These are phyloP conservation scores for Thalassiosira delicatula DNA, from an alignment of 352 stramenopile species.

Conservation along the genomic window DNA sequence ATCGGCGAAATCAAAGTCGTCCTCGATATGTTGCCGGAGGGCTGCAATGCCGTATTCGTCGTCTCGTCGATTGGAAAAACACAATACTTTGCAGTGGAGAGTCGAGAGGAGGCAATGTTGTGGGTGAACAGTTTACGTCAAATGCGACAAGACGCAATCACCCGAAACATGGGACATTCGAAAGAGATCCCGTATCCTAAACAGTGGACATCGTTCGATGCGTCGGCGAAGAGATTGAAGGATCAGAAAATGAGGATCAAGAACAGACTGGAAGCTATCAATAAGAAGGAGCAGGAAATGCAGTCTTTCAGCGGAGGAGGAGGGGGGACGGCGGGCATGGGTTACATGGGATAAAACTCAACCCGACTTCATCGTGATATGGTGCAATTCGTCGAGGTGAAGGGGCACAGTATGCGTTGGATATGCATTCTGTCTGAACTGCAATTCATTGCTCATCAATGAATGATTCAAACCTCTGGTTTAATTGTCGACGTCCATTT, in stretches of 20 bases:
- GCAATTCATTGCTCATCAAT: no score
- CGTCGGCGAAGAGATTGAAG: slow-evolving; percentile 52
- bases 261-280: slow-evolving; percentile 41
- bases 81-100: slow-evolving; percentile 75
- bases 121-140: slow-evolving; percentile 75
- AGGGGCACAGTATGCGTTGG: no score
- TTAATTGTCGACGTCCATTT: no score
- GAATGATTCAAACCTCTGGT: no score
- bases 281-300: slow-evolving; percentile 60
- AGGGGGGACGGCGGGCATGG: slow-evolving; percentile 4
- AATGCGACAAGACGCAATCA: slow-evolving; percentile 71
- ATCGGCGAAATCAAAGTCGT: no score
- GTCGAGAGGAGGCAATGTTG: slow-evolving; percentile 65
- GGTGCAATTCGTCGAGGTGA: no score
- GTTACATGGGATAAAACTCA: no score
- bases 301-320: slow-evolving; percentile 43
- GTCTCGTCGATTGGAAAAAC: slow-evolving; percentile 70
- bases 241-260: slow-evolving; percentile 60
- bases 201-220: slow-evolving; percentile 74
- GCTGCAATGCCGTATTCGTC: slow-evolving; percentile 59
- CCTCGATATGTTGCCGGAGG: slow-evolving; percentile 48
- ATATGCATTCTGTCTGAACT: no score
- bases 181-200: slow-evolving; percentile 67
- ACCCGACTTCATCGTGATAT: no score
- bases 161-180: slow-evolving; percentile 77